Conservation (phyloP, 208 protist species). For the Leishmania lainsoni region DNA sequence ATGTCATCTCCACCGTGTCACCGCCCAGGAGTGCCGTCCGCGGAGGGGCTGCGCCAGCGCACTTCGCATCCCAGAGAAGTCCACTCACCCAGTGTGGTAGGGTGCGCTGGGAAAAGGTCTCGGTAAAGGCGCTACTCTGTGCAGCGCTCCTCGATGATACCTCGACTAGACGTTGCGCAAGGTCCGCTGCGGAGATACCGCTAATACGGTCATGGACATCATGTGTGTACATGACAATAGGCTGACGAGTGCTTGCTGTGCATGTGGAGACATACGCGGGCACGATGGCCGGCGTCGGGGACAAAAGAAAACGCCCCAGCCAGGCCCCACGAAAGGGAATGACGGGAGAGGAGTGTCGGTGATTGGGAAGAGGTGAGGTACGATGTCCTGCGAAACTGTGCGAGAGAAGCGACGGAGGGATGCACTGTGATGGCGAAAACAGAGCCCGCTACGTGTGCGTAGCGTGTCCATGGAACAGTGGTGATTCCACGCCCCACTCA, state of each 20-base stretch:
- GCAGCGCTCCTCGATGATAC: neutral
- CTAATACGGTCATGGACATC: conserved; percentile 8
- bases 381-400: neutral
- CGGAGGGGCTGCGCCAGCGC: conserved; percentile 8
- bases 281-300: neutral
- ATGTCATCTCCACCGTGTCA: conserved; percentile 9
- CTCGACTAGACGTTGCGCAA: conserved; percentile 14
- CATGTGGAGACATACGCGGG: neutral
- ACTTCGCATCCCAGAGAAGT: conserved; percentile 17
- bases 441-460: neutral
- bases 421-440: neutral
- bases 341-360: neutral
- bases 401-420: neutral
- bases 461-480: neutral
- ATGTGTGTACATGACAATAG: neutral
- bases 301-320: neutral
- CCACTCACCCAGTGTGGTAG: conserved; percentile 6
- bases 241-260: too few species aligned
- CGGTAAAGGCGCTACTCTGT: neutral
- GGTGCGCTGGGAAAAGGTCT: neutral
- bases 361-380: neutral
- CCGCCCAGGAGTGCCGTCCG: conserved; percentile 21
- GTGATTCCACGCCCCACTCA: neutral
- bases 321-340: too few species aligned
- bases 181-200: conserved; percentile 1